Percentiles rank a stretch among this genome's conserved stretches.
Evolutionary conservation across 1,139 yeast genomes (phyloP).

Genomic region (Pichia sp.): DNA sequence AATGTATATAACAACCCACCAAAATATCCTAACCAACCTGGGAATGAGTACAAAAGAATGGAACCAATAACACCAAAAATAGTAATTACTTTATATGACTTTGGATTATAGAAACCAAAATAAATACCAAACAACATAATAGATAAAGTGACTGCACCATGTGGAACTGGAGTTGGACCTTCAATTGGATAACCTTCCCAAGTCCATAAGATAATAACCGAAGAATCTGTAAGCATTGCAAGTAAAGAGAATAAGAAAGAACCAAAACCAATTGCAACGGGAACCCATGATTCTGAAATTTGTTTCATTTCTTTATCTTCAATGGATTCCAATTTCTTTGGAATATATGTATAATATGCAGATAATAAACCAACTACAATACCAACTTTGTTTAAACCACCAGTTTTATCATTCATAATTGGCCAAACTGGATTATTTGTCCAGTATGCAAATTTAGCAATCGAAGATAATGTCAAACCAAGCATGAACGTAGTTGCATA

Average conservation of each 20-base stretch:
- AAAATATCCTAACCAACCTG: slow-evolving; percentile 76
- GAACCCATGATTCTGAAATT: slow-evolving; percentile 23
- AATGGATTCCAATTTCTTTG: slow-evolving; percentile 15
- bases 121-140: slow-evolving; percentile 56
- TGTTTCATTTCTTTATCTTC: neutral
- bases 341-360: slow-evolving; percentile 48
- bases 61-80: slow-evolving; percentile 45
- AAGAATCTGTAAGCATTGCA: slow-evolving; percentile 75
- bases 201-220: slow-evolving; percentile 81
- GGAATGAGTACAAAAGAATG: slow-evolving; percentile 41
- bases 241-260: slow-evolving; percentile 66
- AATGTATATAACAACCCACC: slow-evolving; percentile 68
- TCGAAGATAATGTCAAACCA: slow-evolving; percentile 69
- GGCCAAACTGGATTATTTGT: slow-evolving; percentile 98
- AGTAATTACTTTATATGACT: slow-evolving; percentile 17
- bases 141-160: slow-evolving; percentile 63
- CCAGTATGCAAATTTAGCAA: slow-evolving; percentile 67
- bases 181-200: slow-evolving; percentile 89
- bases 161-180: slow-evolving; percentile 90
- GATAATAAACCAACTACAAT: slow-evolving; percentile 58
- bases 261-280: slow-evolving; percentile 70
- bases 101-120: slow-evolving; percentile 34
- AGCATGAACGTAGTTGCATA: slow-evolving; percentile 58
- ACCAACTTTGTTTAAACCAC: slow-evolving; percentile 79
- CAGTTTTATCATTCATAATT: slow-evolving; percentile 76